These are phyloP conservation scores for Coix lacrymajobi DNA, from an alignment of 176 grass and related monocot species.

Conservation along the genomic window DNA sequence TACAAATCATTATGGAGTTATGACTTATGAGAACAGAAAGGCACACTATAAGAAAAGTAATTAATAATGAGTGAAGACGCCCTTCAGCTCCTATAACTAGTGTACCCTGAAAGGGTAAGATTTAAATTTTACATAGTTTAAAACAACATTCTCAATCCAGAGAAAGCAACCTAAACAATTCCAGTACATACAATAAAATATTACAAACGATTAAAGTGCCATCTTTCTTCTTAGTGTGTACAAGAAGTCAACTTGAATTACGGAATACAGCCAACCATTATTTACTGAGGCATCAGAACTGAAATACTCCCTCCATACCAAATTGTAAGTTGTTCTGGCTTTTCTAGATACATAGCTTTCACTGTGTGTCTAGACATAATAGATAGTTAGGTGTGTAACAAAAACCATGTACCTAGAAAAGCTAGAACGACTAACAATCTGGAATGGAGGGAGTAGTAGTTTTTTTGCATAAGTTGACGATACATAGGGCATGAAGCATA, in stretches of 20 bases:
- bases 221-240: constrained; percentile 3
- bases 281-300: not conserved
- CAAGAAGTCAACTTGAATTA: constrained; percentile 15
- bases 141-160: not conserved
- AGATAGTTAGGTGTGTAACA: not conserved
- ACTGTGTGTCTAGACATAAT: not conserved
- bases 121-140: constrained; percentile 5
- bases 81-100: constrained; percentile 8
- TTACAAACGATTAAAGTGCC: not conserved
- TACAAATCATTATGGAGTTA: constrained; percentile 19
- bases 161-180: not conserved
- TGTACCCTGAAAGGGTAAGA: not conserved
- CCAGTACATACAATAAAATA: not conserved
- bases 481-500: not conserved
- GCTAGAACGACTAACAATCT: not conserved
- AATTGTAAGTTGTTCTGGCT: not conserved
- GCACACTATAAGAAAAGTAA: not conserved
- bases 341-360: not conserved
- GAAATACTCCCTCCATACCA: not conserved
- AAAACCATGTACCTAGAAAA: not conserved
- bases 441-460: not conserved
- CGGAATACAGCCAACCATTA: not conserved
- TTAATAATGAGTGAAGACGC: not conserved
- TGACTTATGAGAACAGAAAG: not conserved
- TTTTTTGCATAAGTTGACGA: not conserved